Base-by-base conservation (phyloP, 2,329 filamentous ascomycete species). In the Xylaria multiplex region DNA sequence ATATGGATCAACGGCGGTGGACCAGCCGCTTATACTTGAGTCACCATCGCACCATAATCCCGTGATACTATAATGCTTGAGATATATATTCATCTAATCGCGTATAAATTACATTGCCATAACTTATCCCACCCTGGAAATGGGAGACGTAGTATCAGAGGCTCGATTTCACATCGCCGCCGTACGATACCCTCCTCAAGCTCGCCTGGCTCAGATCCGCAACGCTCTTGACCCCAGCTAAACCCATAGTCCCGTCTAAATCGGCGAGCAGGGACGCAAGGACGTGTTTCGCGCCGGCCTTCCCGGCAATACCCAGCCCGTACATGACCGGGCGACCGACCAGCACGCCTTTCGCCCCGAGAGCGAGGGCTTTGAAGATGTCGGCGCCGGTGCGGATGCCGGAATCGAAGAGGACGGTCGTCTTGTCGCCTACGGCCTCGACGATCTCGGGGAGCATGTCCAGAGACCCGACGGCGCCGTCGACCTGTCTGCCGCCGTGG, bases 371-470 rank as follows among this genome's bases (percentile, higher is more conserved):
- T 69, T 87, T 87, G 77, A 90, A 78, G 1, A 89, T 83, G 69
- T 90, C 87, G 0, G 86, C 85, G 1, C 87, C 88, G 40, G 84
- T 80, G n/a, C 85, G 81, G 37, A 90, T 82, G 0, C 88, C 88
- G 72, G 70, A 83, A 71, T 91, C 90, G 16, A 91, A 84, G 49
- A 90, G 82, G 22, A 91, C 81, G 0, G 84, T 84, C n/a, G 90
- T 79, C 64, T 81, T 82, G 19, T 83, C 81, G 2, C 89, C 86
- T 0, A 88, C 88, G 0, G 86, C 86, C 3, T 88, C 86, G 66
- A 87, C 85, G 67, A 90, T 86, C 69, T 88, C 82, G 0, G 86
- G 84, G 53, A 90, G 77, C 74, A 88, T 81, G 61, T 87, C 86
- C 4, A 89, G 77, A 4, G 83, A 83, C 2, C 82, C 82, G 6